Base-by-base conservation (phyloP, 2,329 filamentous ascomycete species). In the Fusarium sp. region DNA sequence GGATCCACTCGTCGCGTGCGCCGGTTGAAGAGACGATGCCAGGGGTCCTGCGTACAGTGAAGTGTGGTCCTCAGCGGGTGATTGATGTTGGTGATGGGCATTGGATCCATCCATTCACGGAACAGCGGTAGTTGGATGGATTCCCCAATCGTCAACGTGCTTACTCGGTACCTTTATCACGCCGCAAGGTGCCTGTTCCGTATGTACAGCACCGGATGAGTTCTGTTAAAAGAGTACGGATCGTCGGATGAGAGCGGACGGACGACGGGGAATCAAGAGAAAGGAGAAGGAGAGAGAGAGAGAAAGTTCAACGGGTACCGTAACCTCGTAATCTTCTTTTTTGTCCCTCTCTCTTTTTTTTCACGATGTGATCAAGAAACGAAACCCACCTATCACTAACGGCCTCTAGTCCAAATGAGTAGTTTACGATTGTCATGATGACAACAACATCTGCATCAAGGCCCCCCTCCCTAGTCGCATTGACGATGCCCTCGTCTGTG, bases 1-100 rank as follows among this genome's bases (percentile, higher is more conserved):
- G 53, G 59, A 62, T 75, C 75, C 75, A 77, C 75, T 61, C 62
- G 42, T 77, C 72, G 75, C 72, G 75, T 77, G 75, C 70, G 63
- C 67, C 72, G 62, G 70, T 71, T 66, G 65, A 62, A 66, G 33
- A 29, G 56, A 57, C 44, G 64, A 61, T 66, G 65, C 64, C 66
- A 46, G 64, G 74, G 75, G 42, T 64, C 67, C 62, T 67, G 31
- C 56, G 60, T 57, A 58, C 61, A 33, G 59, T 53, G 49, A 27
- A 27, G 46, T 16, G 46, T 16, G 17, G 51, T 20, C 24, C 16
- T 55, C n/a, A 55, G 51, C 58, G 56, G 55, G 53, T 31, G 57
- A 49, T 33, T 53, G 35, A 29, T 36, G 60, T 53, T 67, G 58
- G 53, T 46, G 49, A 27, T 63, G 57, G 62, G 53, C 24, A 27